Percentiles rank a stretch among this genome's conserved stretches.
These are phyloP conservation scores for Geotrichum reessii DNA, from an alignment of 1,139 yeast species.

Conservation along the genomic window DNA sequence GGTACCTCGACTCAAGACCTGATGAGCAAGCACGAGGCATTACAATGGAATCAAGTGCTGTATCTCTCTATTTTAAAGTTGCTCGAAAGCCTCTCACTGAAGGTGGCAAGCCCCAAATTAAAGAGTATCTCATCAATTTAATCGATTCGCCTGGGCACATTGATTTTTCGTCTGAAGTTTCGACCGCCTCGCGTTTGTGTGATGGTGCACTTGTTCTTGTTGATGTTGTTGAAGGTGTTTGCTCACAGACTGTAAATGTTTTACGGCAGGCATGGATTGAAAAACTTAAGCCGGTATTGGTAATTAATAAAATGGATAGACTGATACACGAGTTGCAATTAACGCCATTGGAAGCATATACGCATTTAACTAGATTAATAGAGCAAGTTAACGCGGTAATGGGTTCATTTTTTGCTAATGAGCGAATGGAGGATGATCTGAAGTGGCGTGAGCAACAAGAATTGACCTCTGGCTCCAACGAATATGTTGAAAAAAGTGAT, in stretches of 20 bases:
- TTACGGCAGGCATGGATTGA: conserved; percentile 95
- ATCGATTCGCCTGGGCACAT: conserved; percentile 99
- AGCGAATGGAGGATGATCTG: conserved; percentile 84
- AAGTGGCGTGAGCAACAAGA: conserved; percentile 68
- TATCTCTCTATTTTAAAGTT: conserved; percentile 67
- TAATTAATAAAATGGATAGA: conserved; percentile 90
- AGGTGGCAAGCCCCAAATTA: conserved; percentile 41
- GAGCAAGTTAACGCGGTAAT: conserved; percentile 94
- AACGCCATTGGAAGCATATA: conserved; percentile 79
- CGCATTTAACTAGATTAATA: conserved; percentile 67
- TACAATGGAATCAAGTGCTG: conserved; percentile 95
- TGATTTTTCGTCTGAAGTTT: conserved; percentile 93
- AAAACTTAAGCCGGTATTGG: conserved; percentile 78
- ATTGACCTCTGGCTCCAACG: conserved; percentile 27
- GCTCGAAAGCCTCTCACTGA: conserved; percentile 30
- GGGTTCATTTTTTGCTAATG: conserved; percentile 91
- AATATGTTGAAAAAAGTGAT: conserved; percentile 71
- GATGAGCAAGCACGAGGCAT: conserved; percentile 96
- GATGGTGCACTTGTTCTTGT: conserved; percentile 95
- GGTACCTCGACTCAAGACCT: conserved; percentile 88
- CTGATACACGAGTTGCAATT: conserved; percentile 74
- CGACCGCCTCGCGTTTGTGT: conserved; percentile 90
- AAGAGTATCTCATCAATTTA: conserved; percentile 79
- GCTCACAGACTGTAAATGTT: conserved; percentile 94
- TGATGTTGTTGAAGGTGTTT: conserved; percentile 88